Base-by-base conservation (phyloP, 2,329 filamentous ascomycete genomes). In the Sclerotinia subarctica region DNA sequence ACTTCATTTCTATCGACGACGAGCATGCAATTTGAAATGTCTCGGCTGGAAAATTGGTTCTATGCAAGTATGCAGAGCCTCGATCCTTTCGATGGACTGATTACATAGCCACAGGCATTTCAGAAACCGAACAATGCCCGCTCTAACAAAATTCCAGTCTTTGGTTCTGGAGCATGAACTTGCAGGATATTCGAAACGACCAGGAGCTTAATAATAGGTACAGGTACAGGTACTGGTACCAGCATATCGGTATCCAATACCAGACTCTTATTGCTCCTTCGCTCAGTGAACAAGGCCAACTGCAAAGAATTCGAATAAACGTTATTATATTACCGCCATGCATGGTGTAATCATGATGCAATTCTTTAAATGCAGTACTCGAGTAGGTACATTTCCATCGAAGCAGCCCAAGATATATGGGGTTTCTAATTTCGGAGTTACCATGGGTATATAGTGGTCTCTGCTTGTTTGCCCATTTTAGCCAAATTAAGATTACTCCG, bases 401-500 rank as follows among this genome's bases (percentile, higher is more conserved):
- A 15, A 29, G 35, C 21, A 38, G 10, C 53, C 53, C n/a, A 5
- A 57, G 11, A 35, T 7, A 21, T 57, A 24, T 38, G 21, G 32
- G 11, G 8, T 35, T 54, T 54, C 44, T 26, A 60, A 60, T 60
- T n/a, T 60, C 44, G 58, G 58, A 35, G 26, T 29, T n/a, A 21
- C 44, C n/a, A 8, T 60, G 42, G 11, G 26, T 49, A 49, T 46
- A 21, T 13, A 46, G 15, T 51, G 44, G 29, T 38, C 46, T 13
- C 7, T 35, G 21, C 58, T 49, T 60, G 57, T 5, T 10, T 49
- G 11, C 26, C 8, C 19, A 47, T 56, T 35, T 38, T 38, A 56
- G 32, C 15, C 53, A 42, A 5, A 42, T 17, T 42, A 38, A 11
- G 11, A 38, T 38, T 38, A 38, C 35, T 38, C 35, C 3, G 32